These are phyloP conservation scores for Thymus quinquecostatus DNA, from an alignment of 257 asterid species.

Conservation along the genomic window DNA sequence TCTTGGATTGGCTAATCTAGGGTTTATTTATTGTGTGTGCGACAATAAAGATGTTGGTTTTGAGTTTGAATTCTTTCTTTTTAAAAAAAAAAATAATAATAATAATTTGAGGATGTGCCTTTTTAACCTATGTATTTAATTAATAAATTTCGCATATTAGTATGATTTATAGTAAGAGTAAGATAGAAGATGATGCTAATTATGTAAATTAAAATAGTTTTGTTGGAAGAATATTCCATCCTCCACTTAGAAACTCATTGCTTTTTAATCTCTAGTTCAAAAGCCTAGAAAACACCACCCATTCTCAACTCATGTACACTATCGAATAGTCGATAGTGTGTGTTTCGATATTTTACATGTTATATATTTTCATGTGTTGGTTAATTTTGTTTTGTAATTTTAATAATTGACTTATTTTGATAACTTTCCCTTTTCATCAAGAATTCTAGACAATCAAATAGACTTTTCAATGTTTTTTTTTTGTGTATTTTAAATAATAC, in stretches of 20 bases:
- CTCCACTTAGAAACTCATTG: conserved; percentile 1
- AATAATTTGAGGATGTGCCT: not conserved
- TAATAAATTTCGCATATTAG: not conserved
- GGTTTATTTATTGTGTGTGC: conserved; percentile 16
- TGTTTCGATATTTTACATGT: too few species aligned
- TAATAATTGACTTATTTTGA: not conserved
- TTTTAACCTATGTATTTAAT: not conserved
- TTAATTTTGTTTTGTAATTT: not conserved
- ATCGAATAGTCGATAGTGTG: too few species aligned
- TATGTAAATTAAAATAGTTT: not conserved
- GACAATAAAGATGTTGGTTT: not conserved
- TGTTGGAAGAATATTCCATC: not conserved
- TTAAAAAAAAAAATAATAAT: too few species aligned
- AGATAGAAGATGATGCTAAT: not conserved
- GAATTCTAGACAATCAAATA: not conserved
- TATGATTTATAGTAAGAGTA: not conserved
- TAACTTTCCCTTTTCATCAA: not conserved
- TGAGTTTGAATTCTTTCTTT: not conserved
- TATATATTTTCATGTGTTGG: not conserved
- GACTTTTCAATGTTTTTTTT: not conserved
- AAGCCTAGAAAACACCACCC: not conserved
- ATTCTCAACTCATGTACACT: not conserved
- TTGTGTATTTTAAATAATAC: too few species aligned
- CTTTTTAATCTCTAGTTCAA: not conserved
- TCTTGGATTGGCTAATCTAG: conserved; percentile 22